Percentiles rank a stretch among this genome's conserved stretches.
phyloP scores from a whole-genome alignment of 805 yeast genomes.

The Pichia nanzhaoensis region DNA sequence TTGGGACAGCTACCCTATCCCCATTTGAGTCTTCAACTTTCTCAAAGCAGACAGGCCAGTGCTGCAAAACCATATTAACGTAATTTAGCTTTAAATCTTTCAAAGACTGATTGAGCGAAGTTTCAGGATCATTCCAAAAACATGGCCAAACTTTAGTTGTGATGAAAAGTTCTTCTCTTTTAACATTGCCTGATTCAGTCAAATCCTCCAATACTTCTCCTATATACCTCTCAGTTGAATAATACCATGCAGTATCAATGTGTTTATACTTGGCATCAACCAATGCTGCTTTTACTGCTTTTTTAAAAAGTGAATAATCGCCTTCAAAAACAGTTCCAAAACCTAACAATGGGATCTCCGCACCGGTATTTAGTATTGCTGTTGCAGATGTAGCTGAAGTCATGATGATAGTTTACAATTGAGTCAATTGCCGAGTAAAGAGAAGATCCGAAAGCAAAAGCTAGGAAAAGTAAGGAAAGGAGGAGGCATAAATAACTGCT shows the following conservation, averaged over 20 bases:
- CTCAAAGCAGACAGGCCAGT: constrained; percentile 52
- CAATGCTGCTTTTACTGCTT: constrained; percentile 22
- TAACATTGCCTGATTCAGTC: constrained; percentile 38
- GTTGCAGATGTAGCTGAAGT: constrained; percentile 5
- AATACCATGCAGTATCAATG: constrained; percentile 48
- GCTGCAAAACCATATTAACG: constrained; percentile 59
- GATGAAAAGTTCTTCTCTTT: constrained; percentile 52
- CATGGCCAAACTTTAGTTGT: constrained; percentile 66
- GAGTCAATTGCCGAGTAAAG: no score
- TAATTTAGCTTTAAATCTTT: constrained; percentile 47
- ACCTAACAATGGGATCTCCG: constrained; percentile 58
- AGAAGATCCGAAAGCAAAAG: no score
- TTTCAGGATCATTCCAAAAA: constrained; percentile 30
- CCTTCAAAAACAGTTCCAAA: constrained; percentile 49
- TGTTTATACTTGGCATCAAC: constrained; percentile 41
- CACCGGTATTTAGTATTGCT: constrained; percentile 54
- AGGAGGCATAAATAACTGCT: no score
- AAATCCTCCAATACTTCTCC: constrained; percentile 43
- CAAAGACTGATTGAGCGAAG: constrained; percentile 34
- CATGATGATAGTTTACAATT: no score
- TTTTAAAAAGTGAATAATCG: constrained; percentile 12
- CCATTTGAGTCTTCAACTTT: constrained; percentile 30
- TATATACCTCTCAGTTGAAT: constrained; percentile 37
- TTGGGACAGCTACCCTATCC: constrained; percentile 31
- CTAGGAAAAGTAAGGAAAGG: no score